These are phyloP conservation scores for Talaromyces sp. DNA, from an alignment of 2,329 filamentous ascomycete species.

Conservation along the genomic window DNA sequence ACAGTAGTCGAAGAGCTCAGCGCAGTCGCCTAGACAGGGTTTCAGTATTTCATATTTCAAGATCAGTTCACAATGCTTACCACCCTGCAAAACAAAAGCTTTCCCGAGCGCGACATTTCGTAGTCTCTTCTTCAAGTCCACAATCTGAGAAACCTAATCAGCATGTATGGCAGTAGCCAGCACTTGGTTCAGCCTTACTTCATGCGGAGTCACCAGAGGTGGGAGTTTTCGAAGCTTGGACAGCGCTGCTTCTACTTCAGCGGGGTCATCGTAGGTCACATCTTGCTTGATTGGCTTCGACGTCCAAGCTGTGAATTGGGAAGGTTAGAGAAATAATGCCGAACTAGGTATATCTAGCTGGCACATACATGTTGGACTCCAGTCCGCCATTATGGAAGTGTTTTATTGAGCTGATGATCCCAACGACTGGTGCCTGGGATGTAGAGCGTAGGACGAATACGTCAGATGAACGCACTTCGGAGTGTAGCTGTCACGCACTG, in stretches of 20 bases:
- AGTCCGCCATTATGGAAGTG: conserved; percentile 21
- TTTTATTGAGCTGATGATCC: no score
- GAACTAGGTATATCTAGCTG: neutral
- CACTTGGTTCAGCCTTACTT: conserved; percentile 23
- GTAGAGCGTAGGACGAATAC: neutral
- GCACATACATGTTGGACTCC: conserved; percentile 25
- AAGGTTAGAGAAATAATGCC: neutral
- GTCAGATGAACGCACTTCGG: neutral
- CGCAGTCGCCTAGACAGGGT: conserved; percentile 62
- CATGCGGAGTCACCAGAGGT: conserved; percentile 44
- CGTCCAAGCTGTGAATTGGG: conserved; percentile 32
- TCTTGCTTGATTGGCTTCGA: conserved; percentile 44
- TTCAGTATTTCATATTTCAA: conserved; percentile 5
- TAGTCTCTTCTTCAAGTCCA: conserved; percentile 70
- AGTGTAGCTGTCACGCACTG: neutral
- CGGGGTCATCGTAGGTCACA: conserved; percentile 42
- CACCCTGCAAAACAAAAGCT: conserved; percentile 90
- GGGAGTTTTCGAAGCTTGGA: conserved; percentile 41
- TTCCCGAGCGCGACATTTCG: conserved; percentile 84
- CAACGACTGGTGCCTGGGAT: no score
- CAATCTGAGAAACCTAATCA: conserved; percentile 48
- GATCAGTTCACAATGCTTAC: conserved; percentile 32
- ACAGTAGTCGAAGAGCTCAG: conserved; percentile 96
- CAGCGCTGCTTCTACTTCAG: conserved; percentile 36
- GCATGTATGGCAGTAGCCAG: neutral